Evolutionary conservation across 202 grass and related monocot genomes (phyloP).

Genomic region (Setaria italica): DNA sequence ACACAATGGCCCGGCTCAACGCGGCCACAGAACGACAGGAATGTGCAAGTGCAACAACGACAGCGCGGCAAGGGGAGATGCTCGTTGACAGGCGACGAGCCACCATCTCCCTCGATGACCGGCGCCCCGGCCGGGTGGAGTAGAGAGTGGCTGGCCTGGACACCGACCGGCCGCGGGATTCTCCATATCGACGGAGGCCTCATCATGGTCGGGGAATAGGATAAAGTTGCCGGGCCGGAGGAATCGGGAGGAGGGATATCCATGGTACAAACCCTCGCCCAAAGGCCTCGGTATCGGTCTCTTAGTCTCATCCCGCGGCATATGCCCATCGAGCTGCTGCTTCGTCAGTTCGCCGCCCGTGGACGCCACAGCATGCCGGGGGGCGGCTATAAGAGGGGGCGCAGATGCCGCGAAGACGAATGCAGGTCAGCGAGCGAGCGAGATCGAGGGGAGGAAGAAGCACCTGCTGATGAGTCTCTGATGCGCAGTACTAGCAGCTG

Average conservation of each 20-base stretch:
- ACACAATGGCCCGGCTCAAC: no score
- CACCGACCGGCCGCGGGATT: neutral
- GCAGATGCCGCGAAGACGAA: neutral
- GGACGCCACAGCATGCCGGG: neutral
- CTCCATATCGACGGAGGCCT: conserved; percentile 7
- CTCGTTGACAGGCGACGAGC: no score
- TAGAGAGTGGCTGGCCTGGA: neutral
- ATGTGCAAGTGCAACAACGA: no score
- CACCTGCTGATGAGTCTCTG: no score
- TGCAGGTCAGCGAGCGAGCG: neutral
- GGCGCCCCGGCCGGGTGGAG: neutral
- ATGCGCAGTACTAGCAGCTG: neutral
- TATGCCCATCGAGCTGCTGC: conserved; percentile 19
- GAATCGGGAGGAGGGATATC: conserved; percentile 53
- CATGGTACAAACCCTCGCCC: conserved; percentile 56
- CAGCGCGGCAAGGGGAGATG: no score
- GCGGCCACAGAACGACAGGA: no score
- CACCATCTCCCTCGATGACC: neutral
- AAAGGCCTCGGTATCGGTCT: conserved; percentile 3
- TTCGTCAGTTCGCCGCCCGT: neutral
- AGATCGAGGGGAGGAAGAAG: neutral
- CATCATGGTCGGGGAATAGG: conserved; percentile 46
- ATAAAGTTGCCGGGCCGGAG: conserved; percentile 42
- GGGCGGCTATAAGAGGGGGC: conserved; percentile 26
- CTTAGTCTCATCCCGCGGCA: conserved; percentile 20